Percentiles rank a stretch among this genome's conserved stretches.
Conservation (phyloP, 352 stramenopile species). For the Nothophytophthora sp. region DNA sequence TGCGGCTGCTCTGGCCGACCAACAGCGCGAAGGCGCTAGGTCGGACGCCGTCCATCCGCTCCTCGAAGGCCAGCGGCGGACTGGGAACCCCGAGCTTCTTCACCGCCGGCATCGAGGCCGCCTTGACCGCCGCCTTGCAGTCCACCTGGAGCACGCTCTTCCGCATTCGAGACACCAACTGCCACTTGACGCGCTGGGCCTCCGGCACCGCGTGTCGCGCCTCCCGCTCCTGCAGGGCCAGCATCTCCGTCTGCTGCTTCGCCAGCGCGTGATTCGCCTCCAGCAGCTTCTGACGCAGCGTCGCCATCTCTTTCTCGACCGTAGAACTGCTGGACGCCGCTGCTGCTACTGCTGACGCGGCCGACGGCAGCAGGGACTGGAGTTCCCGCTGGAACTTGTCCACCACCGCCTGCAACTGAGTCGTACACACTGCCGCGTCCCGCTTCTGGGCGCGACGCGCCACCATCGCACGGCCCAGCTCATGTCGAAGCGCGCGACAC, state of each 20-base stretch:
- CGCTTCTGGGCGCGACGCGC: conserved; percentile 49
- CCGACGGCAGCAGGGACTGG: conserved; percentile 36
- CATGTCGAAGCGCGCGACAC: conserved; percentile 60
- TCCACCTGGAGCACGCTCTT: conserved; percentile 67
- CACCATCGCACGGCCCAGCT: conserved; percentile 51
- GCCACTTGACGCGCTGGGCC: conserved; percentile 62
- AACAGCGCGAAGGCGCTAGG: conserved; percentile 62
- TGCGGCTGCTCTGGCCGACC: conserved; percentile 45
- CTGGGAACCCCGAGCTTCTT: conserved; percentile 13
- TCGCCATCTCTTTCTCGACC: conserved; percentile 49
- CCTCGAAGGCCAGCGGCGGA: conserved; percentile 40
- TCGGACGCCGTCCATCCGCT: conserved; percentile 65
- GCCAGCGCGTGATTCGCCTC: conserved; percentile 67
- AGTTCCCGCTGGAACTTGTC: conserved; percentile 64
- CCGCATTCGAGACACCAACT: conserved; percentile 60
- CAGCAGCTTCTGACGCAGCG: conserved; percentile 62
- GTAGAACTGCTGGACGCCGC: conserved; percentile 5
- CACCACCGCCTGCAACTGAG: conserved; percentile 53
- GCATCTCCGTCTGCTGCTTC: conserved; percentile 62
- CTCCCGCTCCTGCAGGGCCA: conserved; percentile 67
- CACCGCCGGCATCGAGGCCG: conserved; percentile 3
- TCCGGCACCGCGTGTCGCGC: conserved; percentile 61
- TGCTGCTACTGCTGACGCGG: neutral
- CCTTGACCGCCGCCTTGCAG: conserved; percentile 36
- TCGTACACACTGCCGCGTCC: conserved; percentile 33